Percentiles rank a stretch among this genome's conserved stretches.
Conservation (phyloP, 257 asterid species). For the Thymus quinquecostatus region DNA sequence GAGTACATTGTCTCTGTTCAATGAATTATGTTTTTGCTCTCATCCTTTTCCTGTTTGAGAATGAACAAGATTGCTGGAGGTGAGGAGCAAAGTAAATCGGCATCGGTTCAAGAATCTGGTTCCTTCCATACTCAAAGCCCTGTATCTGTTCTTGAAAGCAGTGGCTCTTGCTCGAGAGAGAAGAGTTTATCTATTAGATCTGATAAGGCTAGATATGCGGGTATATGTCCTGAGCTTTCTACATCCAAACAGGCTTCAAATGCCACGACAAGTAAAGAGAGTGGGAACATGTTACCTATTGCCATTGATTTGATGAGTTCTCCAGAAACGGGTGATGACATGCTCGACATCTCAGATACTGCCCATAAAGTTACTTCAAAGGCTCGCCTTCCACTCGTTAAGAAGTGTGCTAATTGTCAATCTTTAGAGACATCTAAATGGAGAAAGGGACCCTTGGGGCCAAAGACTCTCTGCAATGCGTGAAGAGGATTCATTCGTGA, state of each 20-base stretch:
- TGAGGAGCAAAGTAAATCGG: slow-evolving; percentile 26
- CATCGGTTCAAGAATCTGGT: slow-evolving; percentile 16
- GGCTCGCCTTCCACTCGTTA: slow-evolving; percentile 24
- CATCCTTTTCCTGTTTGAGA: slow-evolving; percentile 19
- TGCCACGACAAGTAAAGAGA: slow-evolving; percentile 31
- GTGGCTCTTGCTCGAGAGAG: slow-evolving; percentile 4
- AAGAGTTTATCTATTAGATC: background rate
- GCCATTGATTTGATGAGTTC: slow-evolving; percentile 22
- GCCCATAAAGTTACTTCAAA: background rate
- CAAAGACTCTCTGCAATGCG: slow-evolving; percentile 78
- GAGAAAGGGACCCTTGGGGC: slow-evolving; percentile 71
- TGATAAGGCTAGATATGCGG: slow-evolving; percentile 39
- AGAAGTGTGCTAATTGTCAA: slow-evolving; percentile 75
- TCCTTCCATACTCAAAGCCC: slow-evolving; percentile 29
- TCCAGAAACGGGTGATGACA: background rate
- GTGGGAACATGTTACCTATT: slow-evolving; percentile 36
- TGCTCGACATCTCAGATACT: too few species aligned
- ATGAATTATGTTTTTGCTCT: slow-evolving; percentile 17
- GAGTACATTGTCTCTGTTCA: slow-evolving; percentile 1
- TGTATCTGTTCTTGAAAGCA: slow-evolving; percentile 75
- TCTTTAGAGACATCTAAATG: slow-evolving; percentile 78
- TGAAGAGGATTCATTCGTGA: slow-evolving; percentile 30
- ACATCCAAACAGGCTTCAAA: slow-evolving; percentile 41
- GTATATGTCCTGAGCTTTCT: slow-evolving; percentile 37
- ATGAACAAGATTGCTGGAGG: slow-evolving; percentile 33